Evolutionary conservation across 345 rosid species (phyloP).

Genomic region (Salix viminalis): DNA sequence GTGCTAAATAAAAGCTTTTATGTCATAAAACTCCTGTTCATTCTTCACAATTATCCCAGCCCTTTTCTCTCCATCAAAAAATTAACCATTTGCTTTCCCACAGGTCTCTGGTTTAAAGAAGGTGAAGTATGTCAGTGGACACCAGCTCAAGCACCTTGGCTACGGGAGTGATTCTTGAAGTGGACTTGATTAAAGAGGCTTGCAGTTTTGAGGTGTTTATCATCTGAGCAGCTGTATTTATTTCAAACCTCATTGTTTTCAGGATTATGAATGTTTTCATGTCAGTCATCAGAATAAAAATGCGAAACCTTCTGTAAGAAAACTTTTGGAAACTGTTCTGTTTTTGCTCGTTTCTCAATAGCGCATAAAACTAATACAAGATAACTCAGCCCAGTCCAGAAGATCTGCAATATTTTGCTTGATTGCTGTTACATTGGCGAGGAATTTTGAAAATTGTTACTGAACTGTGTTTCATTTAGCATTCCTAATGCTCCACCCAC

Average conservation of each 20-base stretch:
- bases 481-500: too few species aligned
- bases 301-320: neutral
- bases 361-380: too few species aligned
- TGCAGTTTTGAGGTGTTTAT: slow-evolving; percentile 14
- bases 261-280: neutral
- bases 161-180: slow-evolving; percentile 5
- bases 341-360: too few species aligned
- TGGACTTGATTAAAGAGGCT: neutral
- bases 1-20: neutral
- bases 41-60: neutral
- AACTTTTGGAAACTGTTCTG: neutral
- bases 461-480: too few species aligned
- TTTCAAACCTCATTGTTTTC: neutral
- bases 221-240: slow-evolving; percentile 6
- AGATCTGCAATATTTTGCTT: too few species aligned
- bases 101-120: slow-evolving; percentile 90
- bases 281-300: neutral
- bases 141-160: slow-evolving; percentile 70
- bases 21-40: neutral
- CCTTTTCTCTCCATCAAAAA: neutral
- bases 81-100: slow-evolving; percentile 7
- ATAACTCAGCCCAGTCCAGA: too few species aligned
- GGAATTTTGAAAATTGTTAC: too few species aligned
- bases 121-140: slow-evolving; percentile 82
- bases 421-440: too few species aligned